phyloP scores from a whole-genome alignment of 495 filamentous ascomycete species.

The Lepidopterella palustris region DNA sequence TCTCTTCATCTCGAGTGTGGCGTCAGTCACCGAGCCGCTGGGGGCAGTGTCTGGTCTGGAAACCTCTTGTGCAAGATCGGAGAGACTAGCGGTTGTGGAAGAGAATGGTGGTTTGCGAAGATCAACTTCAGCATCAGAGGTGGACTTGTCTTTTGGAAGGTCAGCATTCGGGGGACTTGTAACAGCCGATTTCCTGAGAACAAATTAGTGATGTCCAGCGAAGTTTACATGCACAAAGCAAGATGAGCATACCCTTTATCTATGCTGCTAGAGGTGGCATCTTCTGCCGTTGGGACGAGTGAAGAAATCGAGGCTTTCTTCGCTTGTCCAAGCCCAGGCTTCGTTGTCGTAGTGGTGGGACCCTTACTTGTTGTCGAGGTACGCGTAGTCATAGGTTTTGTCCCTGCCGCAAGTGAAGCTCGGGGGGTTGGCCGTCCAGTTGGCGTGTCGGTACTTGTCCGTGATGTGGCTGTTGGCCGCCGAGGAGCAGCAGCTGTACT shows the following conservation, averaged over 20 bases:
- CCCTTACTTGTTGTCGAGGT: slow-evolving; percentile 13
- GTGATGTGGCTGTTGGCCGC: slow-evolving; percentile 16
- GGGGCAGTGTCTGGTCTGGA: slow-evolving; percentile 19
- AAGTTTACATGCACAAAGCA: neutral
- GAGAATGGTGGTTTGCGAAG: slow-evolving; percentile 6
- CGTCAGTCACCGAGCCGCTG: slow-evolving; percentile 13
- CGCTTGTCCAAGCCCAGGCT: slow-evolving; percentile 6
- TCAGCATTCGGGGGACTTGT: neutral
- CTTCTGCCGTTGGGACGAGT: neutral
- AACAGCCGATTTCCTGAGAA: neutral
- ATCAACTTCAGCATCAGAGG: slow-evolving; percentile 24
- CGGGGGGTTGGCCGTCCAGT: slow-evolving; percentile 12
- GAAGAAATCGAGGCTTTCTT: slow-evolving; percentile 20
- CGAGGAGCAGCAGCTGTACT: slow-evolving; percentile 8
- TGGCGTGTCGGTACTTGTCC: slow-evolving; percentile 10
- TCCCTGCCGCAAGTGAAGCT: slow-evolving; percentile 6
- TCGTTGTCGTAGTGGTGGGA: slow-evolving; percentile 8
- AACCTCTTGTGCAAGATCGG: slow-evolving; percentile 6
- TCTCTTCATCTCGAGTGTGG: slow-evolving; percentile 12
- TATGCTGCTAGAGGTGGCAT: neutral
- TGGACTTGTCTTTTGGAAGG: slow-evolving; percentile 12
- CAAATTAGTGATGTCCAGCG: slow-evolving; percentile 1
- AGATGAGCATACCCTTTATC: slow-evolving; percentile 22
- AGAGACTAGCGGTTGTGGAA: slow-evolving; percentile 11
- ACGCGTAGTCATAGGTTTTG: slow-evolving; percentile 7